Percentiles rank a stretch among this genome's conserved stretches.
phyloP scores from a whole-genome alignment of 2,329 filamentous ascomycete species.

The Tolypocladium nubicola region DNA sequence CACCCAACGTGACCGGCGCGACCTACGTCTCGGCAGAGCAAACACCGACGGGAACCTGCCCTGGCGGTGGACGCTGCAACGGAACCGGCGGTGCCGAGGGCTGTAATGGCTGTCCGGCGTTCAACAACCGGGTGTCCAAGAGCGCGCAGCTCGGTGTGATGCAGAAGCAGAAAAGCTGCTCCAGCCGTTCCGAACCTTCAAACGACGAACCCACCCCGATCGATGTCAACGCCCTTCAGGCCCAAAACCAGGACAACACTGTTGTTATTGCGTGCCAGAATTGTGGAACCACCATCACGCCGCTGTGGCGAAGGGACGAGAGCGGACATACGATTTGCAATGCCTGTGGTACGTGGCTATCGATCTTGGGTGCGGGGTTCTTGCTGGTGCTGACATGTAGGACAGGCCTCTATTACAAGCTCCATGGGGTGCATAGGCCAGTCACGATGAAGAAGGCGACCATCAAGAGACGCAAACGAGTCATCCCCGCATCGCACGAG shows the following conservation, averaged over 20 bases:
- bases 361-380: background rate
- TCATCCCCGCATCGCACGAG: constrained; percentile 65
- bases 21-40: constrained; percentile 72
- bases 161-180: constrained; percentile 31
- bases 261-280: constrained; percentile 87
- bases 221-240: constrained; percentile 22
- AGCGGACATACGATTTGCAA: constrained; percentile 96
- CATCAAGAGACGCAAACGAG: constrained; percentile 90
- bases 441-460: constrained; percentile 98
- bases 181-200: constrained; percentile 12
- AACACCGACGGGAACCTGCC: constrained; percentile 75
- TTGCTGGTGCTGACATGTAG: background rate
- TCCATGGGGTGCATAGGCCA: constrained; percentile 85
- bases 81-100: constrained; percentile 92
- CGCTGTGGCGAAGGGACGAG: constrained; percentile 89
- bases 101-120: constrained; percentile 91
- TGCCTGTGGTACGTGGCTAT: constrained; percentile 65
- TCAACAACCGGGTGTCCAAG: constrained; percentile 93
- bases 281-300: constrained; percentile 91
- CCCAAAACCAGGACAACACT: constrained; percentile 19
- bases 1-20: constrained; percentile 36
- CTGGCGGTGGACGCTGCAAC: constrained; percentile 89
- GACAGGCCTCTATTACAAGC: constrained; percentile 88
- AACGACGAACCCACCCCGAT: constrained; percentile 18
- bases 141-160: constrained; percentile 59